These are phyloP conservation scores for Sporothrix globosa DNA, from an alignment of 2,329 filamentous ascomycete genomes.

Conservation along the genomic window DNA sequence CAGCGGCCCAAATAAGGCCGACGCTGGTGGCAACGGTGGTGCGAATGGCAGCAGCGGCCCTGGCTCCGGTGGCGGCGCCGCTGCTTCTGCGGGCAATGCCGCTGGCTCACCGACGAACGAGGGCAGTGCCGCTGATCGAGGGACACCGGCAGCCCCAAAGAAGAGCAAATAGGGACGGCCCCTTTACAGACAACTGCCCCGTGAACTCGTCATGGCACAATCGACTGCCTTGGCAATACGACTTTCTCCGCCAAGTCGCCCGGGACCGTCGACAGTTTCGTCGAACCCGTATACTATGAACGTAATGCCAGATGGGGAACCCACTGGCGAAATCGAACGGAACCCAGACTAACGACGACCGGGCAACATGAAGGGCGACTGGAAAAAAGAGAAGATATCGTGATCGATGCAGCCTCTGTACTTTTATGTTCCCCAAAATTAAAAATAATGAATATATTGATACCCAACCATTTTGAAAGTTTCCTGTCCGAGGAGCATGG, in stretches of 20 bases:
- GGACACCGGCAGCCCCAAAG: constrained; percentile 21
- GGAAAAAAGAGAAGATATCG: not conserved
- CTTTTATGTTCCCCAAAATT: not conserved
- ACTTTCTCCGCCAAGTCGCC: not conserved
- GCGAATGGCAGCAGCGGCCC: not conserved
- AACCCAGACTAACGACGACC: too few relatives aligned
- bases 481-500: not conserved
- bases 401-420: not conserved
- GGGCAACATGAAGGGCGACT: not conserved
- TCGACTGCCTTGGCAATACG: not conserved
- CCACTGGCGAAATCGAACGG: not conserved
- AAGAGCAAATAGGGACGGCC: constrained; percentile 33
- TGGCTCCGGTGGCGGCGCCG: not conserved
- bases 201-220: not conserved
- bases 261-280: not conserved
- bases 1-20: constrained; percentile 26
- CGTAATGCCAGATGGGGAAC: not conserved
- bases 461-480: not conserved
- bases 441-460: constrained; percentile 14
- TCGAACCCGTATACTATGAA: not conserved
- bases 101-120: not conserved
- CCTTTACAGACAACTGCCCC: not conserved
- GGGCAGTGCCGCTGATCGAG: constrained; percentile 1
- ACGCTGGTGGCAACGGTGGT: not conserved
- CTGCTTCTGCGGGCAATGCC: not conserved